Percentiles rank a stretch among this genome's conserved stretches.
Conservation (phyloP, 192 early-diverging fungal species). For the Coemansia sp. region DNA sequence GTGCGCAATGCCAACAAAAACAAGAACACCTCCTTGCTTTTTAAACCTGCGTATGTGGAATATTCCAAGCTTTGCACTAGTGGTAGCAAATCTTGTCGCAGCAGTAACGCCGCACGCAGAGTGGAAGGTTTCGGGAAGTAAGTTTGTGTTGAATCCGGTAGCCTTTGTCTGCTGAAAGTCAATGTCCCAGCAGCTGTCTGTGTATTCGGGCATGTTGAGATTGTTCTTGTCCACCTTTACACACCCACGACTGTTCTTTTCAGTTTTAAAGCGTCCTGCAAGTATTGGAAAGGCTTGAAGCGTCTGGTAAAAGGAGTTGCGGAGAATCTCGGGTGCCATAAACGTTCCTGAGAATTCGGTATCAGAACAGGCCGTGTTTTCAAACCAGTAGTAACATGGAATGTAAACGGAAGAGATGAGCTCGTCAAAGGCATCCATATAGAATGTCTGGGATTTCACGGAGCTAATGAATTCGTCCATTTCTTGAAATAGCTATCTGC, state of each 20-base stretch:
- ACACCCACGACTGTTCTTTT: neutral
- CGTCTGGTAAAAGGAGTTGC: slow-evolving; percentile 14
- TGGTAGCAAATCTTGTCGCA: neutral
- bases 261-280: slow-evolving; percentile 9
- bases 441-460: slow-evolving; percentile 8
- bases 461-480: slow-evolving; percentile 7
- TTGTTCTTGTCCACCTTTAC: slow-evolving; percentile 12
- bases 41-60: slow-evolving; percentile 15
- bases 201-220: slow-evolving; percentile 33
- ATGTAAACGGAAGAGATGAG: slow-evolving; percentile 9
- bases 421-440: slow-evolving; percentile 13
- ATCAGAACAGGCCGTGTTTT: neutral
- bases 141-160: slow-evolving; percentile 7
- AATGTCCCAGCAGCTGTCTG: slow-evolving; percentile 9
- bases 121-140: slow-evolving; percentile 1
- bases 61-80: slow-evolving; percentile 5
- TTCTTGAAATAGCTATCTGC: neutral
- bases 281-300: slow-evolving; percentile 25
- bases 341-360: neutral
- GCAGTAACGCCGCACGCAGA: neutral
- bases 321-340: slow-evolving; percentile 20
- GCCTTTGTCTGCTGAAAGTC: slow-evolving; percentile 8
- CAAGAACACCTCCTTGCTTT: slow-evolving; percentile 20
- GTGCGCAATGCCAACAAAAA: slow-evolving; percentile 27
- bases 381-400: slow-evolving; percentile 12